These are phyloP conservation scores for Paraurostyla sp. DNA, from an alignment of 73 alveolate genomes.

Conservation along the genomic window DNA sequence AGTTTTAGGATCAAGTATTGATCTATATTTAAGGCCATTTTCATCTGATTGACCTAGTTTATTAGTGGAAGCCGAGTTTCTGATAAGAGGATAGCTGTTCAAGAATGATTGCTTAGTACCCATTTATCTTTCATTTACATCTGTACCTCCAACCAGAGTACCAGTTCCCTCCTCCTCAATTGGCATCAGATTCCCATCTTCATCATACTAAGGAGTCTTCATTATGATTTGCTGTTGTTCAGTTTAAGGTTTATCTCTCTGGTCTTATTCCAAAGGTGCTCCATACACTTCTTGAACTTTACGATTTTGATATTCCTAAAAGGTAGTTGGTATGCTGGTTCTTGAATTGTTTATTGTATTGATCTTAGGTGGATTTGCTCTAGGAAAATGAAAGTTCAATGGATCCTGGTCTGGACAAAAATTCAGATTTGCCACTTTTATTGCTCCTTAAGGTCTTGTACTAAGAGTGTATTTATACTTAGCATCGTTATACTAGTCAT, in stretches of 20 bases:
- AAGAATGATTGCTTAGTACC: too few relatives aligned
- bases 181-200: neutral
- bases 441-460: conserved; percentile 34
- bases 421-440: conserved; percentile 28
- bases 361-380: neutral
- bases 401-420: conserved; percentile 15
- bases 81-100: neutral
- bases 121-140: too few relatives aligned
- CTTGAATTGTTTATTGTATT: neutral
- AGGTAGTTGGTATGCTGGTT: neutral
- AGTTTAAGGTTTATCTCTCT: neutral
- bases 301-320: neutral
- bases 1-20: neutral
- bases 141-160: too few relatives aligned
- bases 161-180: too few relatives aligned
- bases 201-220: neutral
- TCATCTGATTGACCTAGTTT: neutral
- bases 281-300: conserved; percentile 37
- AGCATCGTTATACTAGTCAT: conserved; percentile 20
- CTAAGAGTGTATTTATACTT: neutral
- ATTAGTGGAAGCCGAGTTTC: neutral
- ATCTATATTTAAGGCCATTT: neutral
- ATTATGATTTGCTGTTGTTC: neutral
- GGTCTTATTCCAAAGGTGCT: neutral
- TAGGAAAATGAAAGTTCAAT: neutral